Percentiles rank a stretch among this genome's conserved stretches.
Evolutionary conservation across 202 grass and related monocot species (phyloP).

Genomic region (Dendrocalamus latiflorus): DNA sequence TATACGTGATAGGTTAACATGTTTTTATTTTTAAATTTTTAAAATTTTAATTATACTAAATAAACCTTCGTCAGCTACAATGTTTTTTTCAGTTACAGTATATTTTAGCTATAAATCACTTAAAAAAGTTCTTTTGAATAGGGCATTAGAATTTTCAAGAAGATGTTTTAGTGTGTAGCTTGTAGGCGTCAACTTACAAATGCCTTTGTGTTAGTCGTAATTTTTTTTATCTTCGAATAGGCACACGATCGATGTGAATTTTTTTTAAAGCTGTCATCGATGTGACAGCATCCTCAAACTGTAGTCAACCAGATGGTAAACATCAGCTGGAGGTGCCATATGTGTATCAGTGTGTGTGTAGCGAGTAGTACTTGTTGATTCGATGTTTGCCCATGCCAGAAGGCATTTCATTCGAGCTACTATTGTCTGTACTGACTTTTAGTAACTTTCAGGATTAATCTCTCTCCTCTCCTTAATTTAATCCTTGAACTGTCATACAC

Average conservation of each 20-base stretch:
- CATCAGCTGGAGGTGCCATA: background rate
- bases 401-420: conserved; percentile 4
- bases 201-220: no score
- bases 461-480: background rate
- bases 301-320: conserved; percentile 24
- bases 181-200: background rate
- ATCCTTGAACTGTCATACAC: background rate
- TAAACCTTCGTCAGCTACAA: no score
- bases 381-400: conserved; percentile 20
- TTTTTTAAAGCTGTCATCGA: background rate
- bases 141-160: background rate
- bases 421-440: background rate
- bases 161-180: background rate
- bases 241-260: no score
- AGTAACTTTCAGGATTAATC: conserved; percentile 17
- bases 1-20: no score
- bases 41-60: no score
- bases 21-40: no score
- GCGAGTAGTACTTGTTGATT: background rate
- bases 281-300: conserved; percentile 7
- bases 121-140: no score
- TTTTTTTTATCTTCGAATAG: no score
- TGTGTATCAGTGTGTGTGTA: background rate
- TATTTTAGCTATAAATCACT: accelerated
- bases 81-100: no score